Evolutionary conservation across 225 moss, liverwort and hornwort genomes (phyloP), one percentile per base, ranked within the genome.

Genomic region (Physcomitrium patens): DNA sequence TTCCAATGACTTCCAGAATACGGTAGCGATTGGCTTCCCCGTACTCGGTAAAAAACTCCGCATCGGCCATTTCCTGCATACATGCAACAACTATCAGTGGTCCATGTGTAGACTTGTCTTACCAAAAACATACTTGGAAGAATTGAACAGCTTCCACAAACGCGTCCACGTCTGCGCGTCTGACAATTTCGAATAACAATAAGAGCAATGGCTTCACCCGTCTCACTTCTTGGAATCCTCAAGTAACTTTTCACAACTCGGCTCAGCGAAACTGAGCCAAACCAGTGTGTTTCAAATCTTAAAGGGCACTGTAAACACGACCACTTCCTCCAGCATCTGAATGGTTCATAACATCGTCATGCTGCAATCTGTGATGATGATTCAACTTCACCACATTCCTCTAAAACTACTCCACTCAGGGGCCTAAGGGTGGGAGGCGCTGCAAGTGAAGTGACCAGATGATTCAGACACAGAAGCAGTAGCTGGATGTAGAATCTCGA

Each of bases 21-120:
- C 93, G 95, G 83, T 99, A 99, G 52, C 99, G 95, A 78, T 95
- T 95, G 44, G 99, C 99, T 87, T 99, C 99, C 81, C 99, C 99
- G 48, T 99, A 99, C 80, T 99, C 99, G 67, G 99, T 99, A 83
- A 99, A 99, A 81, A 99, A 99, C 93, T 99, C 99, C 19, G 90
- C 90, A 71, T 99, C 99, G 65, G 86, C 95, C 99, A 99, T 99
- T 72, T 69, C 95, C 99, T 99, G 95, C 89, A 77, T 58, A 84
- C 63, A 51, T 18, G 60, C 50, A 63, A 53, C 74, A 52, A 54
- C 54, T 42, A 57, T 86, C 55, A 83, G 67, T 60, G 28, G 41
- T 49, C 73, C 80, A 65, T 19, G 6, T 17, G 15, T 31, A 24
- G 16, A 28, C 19, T 22, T 19, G 47, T 9, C 31, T 54, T 67